Conservation (phyloP, 495 filamentous ascomycete genomes). For the Aspergillus sclerotioniger region DNA sequence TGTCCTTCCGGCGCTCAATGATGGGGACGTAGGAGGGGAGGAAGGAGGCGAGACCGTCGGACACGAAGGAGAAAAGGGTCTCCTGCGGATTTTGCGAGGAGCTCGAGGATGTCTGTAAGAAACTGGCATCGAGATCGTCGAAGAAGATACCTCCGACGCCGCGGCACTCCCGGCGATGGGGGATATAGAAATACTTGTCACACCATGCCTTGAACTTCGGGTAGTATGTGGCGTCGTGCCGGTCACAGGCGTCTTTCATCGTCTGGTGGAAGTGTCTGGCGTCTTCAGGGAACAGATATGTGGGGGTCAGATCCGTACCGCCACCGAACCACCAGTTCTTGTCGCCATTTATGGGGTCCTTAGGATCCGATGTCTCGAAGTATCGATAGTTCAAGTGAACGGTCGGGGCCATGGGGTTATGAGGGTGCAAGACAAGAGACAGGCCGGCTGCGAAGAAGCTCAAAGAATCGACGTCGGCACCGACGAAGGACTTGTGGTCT, state of each 20-base stretch:
- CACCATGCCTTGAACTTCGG: constrained; percentile 98
- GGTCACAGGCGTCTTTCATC: constrained; percentile 90
- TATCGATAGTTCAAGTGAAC: constrained; percentile 99
- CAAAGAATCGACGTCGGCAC: constrained; percentile 70
- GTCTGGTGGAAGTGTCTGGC: constrained; percentile 93
- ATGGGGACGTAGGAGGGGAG: constrained; percentile 91
- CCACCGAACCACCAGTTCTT: constrained; percentile 96
- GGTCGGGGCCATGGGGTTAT: constrained; percentile 94
- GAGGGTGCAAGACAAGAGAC: constrained; percentile 87
- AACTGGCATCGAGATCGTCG: constrained; percentile 83
- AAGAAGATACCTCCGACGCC: constrained; percentile 98
- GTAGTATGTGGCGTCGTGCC: constrained; percentile 90
- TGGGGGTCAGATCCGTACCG: constrained; percentile 89
- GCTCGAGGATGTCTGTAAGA: constrained; percentile 41
- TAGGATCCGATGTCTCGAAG: constrained; percentile 79
- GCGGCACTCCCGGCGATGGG: constrained; percentile 84
- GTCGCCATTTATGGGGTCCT: constrained; percentile 63
- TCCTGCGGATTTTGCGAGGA: constrained; percentile 78
- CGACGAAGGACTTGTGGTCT: constrained; percentile 85
- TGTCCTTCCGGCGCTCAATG: constrained; percentile 80
- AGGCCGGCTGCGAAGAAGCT: constrained; percentile 94
- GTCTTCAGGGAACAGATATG: constrained; percentile 95
- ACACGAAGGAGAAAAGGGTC: constrained; percentile 87
- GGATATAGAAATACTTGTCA: constrained; percentile 93
- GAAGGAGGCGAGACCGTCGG: constrained; percentile 80